Evolutionary conservation across 306 rosid species (phyloP), one percentile per base, ranked within the genome.

Genomic region (Vigna hirtella): DNA sequence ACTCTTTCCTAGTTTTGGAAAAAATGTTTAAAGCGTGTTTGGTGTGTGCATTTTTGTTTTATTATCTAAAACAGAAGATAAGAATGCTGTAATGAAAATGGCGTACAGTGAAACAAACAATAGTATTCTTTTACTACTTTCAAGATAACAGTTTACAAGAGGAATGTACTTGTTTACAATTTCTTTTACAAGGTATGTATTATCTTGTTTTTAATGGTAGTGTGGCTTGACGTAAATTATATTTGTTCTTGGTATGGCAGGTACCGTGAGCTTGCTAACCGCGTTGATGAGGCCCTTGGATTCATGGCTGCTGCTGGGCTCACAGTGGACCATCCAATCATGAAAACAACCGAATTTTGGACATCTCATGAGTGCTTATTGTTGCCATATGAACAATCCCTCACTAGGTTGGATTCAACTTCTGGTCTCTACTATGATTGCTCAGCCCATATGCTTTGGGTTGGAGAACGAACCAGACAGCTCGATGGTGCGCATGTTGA

Each of bases 211-310:
- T 76, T 28, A 17, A 42, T 69, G 57, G 50, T 42, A 53, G 50
- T 18, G 77, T 38, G 32, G 56, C 67, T 38, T 78, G 61, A 49
- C 22, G 38, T 34, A 61, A 62, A n/a, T 10, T 65, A 4, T 57
- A 24, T 20, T 56, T 62, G 18, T 67, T 84, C 11, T 79, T 73
- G 86, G 71, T 40, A 68, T 81, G 88, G 24, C 82, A 93, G 98
- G 85, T 95, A 95, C 87, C 99, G 93, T 13, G 99, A 95, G 72
- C 93, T 95, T 9, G 99, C 98, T 81, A 71, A 84, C 86, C 88
- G 99, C 45, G 99, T 95, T 15, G 99, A 95, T 59, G 99, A 95
- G 93, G 99, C 99, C 70, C 99, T 95, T 74, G 99, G 99, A 66
- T 95, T 95, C 87, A 95, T 95, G 99, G 88, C 93, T 70, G 99